A percentile compares a stretch with the other conserved stretches of the same genome.
phyloP scores from a whole-genome alignment of 208 protist species.

The Leishmania tropica region DNA sequence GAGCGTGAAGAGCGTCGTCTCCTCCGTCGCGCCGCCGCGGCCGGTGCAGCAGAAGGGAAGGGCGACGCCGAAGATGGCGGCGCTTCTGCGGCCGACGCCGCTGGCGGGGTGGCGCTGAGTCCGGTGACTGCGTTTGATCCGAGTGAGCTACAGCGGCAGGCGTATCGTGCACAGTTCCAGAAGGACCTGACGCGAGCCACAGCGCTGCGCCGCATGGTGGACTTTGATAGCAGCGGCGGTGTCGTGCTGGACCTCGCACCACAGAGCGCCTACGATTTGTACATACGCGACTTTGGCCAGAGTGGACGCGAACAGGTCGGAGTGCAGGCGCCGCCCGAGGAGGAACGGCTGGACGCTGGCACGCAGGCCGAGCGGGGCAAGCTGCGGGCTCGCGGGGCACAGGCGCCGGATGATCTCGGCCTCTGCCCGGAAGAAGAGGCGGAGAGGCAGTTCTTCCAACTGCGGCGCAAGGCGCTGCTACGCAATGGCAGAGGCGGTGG shows the following conservation, averaged over 20 bases:
- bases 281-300: slow-evolving; percentile 78
- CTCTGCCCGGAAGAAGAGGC: slow-evolving; percentile 74
- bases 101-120: not conserved
- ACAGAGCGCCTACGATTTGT: slow-evolving; percentile 87
- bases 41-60: not conserved
- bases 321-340: slow-evolving; percentile 65
- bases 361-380: slow-evolving; percentile 69
- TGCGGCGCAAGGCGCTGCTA: slow-evolving; percentile 21
- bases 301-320: slow-evolving; percentile 52
- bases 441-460: slow-evolving; percentile 39
- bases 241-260: slow-evolving; percentile 73
- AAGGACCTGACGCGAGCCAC: slow-evolving; percentile 71
- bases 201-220: slow-evolving; percentile 76
- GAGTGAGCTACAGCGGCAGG: slow-evolving; percentile 68
- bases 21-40: slow-evolving; percentile 18
- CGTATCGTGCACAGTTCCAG: slow-evolving; percentile 79
- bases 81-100: not conserved
- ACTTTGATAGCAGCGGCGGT: slow-evolving; percentile 71
- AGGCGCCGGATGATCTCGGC: slow-evolving; percentile 76
- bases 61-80: not conserved
- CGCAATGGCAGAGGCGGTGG: slow-evolving; percentile 18
- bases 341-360: slow-evolving; percentile 43
- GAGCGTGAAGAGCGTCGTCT: slow-evolving; percentile 49
- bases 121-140: slow-evolving; percentile 22
- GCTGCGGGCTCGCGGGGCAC: slow-evolving; percentile 31